Evolutionary conservation across 108 stramenopile genomes (phyloP).

Genomic region (Craspedostauros australis): DNA sequence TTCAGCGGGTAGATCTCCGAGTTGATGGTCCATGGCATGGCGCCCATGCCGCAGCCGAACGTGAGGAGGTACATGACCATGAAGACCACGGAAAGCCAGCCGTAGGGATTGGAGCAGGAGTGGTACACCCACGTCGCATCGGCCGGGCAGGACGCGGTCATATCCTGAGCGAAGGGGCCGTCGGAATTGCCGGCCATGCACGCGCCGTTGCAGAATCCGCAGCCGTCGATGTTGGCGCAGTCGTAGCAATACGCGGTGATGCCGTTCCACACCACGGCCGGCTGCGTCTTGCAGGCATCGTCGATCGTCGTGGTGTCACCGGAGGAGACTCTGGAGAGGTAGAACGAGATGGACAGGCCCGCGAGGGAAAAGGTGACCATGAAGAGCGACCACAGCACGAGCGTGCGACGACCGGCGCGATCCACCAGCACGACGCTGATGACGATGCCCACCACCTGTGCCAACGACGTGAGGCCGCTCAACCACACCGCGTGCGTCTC

Average conservation of each 20-base stretch:
- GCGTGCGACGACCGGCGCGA: slow-evolving; percentile 52
- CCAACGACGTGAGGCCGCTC: slow-evolving; percentile 71
- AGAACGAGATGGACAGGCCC: slow-evolving; percentile 60
- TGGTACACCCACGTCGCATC: slow-evolving; percentile 23
- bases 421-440: slow-evolving; percentile 68
- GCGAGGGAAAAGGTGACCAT: slow-evolving; percentile 46
- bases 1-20: slow-evolving; percentile 78
- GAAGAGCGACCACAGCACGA: slow-evolving; percentile 49
- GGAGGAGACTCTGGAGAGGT: slow-evolving; percentile 37
- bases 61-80: slow-evolving; percentile 74
- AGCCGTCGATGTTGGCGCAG: slow-evolving; percentile 52
- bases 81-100: slow-evolving; percentile 50
- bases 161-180: slow-evolving; percentile 16
- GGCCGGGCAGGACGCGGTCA: background rate
- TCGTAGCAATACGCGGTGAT: slow-evolving; percentile 61
- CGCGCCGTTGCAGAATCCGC: slow-evolving; percentile 49
- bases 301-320: slow-evolving; percentile 7
- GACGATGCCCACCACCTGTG: slow-evolving; percentile 70
- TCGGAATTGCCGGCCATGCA: slow-evolving; percentile 25
- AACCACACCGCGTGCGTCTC: slow-evolving; percentile 63
- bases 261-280: slow-evolving; percentile 52
- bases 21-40: slow-evolving; percentile 82
- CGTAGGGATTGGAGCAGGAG: slow-evolving; percentile 44
- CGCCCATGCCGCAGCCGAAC: slow-evolving; percentile 83
- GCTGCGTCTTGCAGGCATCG: slow-evolving; percentile 25